Base-by-base conservation (phyloP, 2,329 filamentous ascomycete species). In the Claviceps pazoutovae region DNA sequence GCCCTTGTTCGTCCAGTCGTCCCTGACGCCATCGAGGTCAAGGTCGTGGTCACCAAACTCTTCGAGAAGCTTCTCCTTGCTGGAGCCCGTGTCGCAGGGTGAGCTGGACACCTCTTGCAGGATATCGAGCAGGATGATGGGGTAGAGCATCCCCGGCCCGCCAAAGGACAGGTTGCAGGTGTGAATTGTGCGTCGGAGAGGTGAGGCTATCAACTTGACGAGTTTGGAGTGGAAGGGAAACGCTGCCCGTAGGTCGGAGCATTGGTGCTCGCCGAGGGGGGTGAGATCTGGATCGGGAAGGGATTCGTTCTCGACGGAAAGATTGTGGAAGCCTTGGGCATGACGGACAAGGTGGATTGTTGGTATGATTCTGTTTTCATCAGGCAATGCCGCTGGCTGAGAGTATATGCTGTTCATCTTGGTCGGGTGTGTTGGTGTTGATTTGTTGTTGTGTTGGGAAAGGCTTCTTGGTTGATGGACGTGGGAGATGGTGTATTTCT, bases 281-380 rank as follows among this genome's bases (percentile, higher is more conserved):
- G 90, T 95, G 51, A 95, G 77, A 54, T 79, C 71, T 1, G 90
- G 89, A 62, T 96, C 90, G n/a, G 65, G 82, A 42, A 95, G 71
- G 55, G 70, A 62, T 63, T 90, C 84, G 68, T 90, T 88, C 56
- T 76, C 83, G 26, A 71, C 61, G 56, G 62, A 74, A 62, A 93
- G 77, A 67, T 95, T 95, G 75, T 95, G 90, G 63, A 79, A 80
- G 68, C 88, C 89, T 69, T 88, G 74, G 13, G 83, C 84, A 66
- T 88, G 84, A 67, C 85, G 83, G 60, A 88, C 78, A 57, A 84
- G 73, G 66, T 86, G 79, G 57, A 86, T 71, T 44, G 73, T 78
- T 26, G 74, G 72, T 2, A 72, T 64, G 75, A 79, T 78, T 9
- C 26, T 19, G 36, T 34, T 34, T 34, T 11, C 30, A 11, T 34